These are phyloP conservation scores for Syncephalis plumigaleata DNA, from an alignment of 371 early-diverging fungal genomes.

Conservation along the genomic window DNA sequence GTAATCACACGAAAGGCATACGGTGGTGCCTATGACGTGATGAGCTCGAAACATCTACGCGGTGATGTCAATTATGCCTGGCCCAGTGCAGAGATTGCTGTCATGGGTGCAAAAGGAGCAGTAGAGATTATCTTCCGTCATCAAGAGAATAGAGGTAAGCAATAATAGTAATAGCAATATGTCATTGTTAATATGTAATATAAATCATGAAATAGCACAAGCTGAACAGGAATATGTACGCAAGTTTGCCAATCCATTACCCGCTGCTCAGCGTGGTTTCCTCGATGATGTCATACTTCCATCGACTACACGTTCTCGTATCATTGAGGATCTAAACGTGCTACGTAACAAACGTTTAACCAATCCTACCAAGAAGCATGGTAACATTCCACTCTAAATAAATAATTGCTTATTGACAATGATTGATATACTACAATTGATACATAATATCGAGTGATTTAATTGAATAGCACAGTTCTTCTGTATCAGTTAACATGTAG, in stretches of 20 bases:
- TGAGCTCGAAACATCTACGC: conserved; percentile 90
- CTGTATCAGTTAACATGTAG: too few species aligned
- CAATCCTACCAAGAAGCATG: conserved; percentile 89
- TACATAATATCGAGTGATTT: too few species aligned
- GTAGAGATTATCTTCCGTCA: conserved; percentile 91
- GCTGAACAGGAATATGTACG: conserved; percentile 77
- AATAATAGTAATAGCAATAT: not conserved
- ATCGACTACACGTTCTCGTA: conserved; percentile 54
- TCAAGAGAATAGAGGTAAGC: conserved; percentile 30
- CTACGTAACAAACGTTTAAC: conserved; percentile 48
- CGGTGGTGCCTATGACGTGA: conserved; percentile 96
- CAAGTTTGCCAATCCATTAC: conserved; percentile 90
- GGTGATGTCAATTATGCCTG: conserved; percentile 90
- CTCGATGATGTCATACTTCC: conserved; percentile 88
- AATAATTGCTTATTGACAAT: too few species aligned
- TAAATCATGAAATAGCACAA: conserved; percentile 11
- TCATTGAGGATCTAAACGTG: conserved; percentile 79
- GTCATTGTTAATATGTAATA: conserved; percentile 2
- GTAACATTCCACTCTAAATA: conserved; percentile 52
- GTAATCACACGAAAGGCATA: conserved; percentile 93
- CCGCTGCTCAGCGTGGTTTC: conserved; percentile 91
- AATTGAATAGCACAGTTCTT: too few species aligned
- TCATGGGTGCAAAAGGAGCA: conserved; percentile 95
- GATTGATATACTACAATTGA: too few species aligned
- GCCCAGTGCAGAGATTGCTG: conserved; percentile 95